Evolutionary conservation across 2,329 filamentous ascomycete genomes (phyloP), one percentile per base, ranked within the genome.

Genomic region (Xylaria sp.): DNA sequence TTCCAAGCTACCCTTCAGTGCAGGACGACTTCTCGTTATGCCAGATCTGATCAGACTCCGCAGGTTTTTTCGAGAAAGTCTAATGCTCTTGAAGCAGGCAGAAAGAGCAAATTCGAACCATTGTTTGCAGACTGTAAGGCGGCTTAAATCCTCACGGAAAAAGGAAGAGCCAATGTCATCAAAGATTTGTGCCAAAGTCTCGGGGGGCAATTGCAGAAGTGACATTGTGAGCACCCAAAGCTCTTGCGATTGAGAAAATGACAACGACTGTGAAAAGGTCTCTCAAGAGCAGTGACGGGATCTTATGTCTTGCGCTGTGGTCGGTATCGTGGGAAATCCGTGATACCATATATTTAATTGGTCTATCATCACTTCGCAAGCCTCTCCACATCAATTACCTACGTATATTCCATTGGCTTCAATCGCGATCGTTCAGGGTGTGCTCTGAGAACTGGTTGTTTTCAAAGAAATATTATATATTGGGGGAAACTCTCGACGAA

Each of bases 51-150:
- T 8, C 31, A 66, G 28, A 18, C 33, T 46, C 25, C 62, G 58
- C 23, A 69, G 52, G 3, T 20, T 48, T 13, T 59, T 20, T 62
- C 15, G 62, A 12, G 57, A 57, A n/a, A 66, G 20, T 48, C 41
- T 52, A 18, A 43, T 15, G 18, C 39, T 15, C 39, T 43, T 43
- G 39, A 43, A 15, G 3, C 39, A 43, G 13, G 18, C 39, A 31
- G 62, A 56, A 39, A 65, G 41, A 20, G 62, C 67, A 48, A 66
- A 69, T 28, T 54, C 41, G 4, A 66, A 55, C 67, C 67, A 69
- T 13, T 51, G 49, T 62, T 62, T 69, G 52, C 67, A 65, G 41
- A 69, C 18, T 43, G 39, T 43, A 15, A 43, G 39, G 12, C 39
- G 39, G 39, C 39, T 13, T 43, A 43, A 15, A 13, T 43, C 39